phyloP scores from a whole-genome alignment of 352 stramenopile species.

The Pythium insidiosum region DNA sequence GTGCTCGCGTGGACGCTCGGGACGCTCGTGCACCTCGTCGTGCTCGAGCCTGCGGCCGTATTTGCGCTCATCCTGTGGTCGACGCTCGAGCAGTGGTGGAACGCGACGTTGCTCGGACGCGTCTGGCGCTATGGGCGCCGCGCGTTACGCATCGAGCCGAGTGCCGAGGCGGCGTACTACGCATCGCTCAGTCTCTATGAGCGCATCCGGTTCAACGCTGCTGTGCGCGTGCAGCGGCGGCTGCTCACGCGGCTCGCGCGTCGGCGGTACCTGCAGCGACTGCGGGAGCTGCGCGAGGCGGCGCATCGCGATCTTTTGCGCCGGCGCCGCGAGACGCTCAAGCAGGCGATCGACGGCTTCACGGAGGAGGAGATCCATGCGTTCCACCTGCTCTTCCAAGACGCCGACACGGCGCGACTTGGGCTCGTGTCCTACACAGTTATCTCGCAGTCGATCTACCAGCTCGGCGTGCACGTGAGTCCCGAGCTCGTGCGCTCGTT shows the following conservation, averaged over 20 bases:
- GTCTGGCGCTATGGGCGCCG: constrained; percentile 34
- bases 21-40: constrained; percentile 28
- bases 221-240: constrained; percentile 55
- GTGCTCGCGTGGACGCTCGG: constrained; percentile 40
- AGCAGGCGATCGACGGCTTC: constrained; percentile 51
- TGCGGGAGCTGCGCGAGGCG: constrained; percentile 34
- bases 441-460: constrained; percentile 67
- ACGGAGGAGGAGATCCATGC: constrained; percentile 53
- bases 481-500: constrained; percentile 34
- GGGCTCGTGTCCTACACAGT: constrained; percentile 57
- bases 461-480: constrained; percentile 53
- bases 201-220: constrained; percentile 55
- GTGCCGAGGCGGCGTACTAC: constrained; percentile 22
- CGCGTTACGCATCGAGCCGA: constrained; percentile 37
- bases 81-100: constrained; percentile 58
- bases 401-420: constrained; percentile 49
- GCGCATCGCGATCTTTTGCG: constrained; percentile 27
- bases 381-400: constrained; percentile 55
- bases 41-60: constrained; percentile 47
- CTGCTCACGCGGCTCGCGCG: constrained; percentile 47
- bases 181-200: constrained; percentile 60
- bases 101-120: constrained; percentile 24
- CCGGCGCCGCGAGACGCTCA: constrained; percentile 29
- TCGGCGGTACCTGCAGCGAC: constrained; percentile 33
- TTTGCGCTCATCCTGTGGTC: constrained; percentile 36